Percentiles rank a stretch among this genome's conserved stretches.
Evolutionary conservation across 2,329 filamentous ascomycete genomes (phyloP).

Genomic region (Apiospora arundinis): DNA sequence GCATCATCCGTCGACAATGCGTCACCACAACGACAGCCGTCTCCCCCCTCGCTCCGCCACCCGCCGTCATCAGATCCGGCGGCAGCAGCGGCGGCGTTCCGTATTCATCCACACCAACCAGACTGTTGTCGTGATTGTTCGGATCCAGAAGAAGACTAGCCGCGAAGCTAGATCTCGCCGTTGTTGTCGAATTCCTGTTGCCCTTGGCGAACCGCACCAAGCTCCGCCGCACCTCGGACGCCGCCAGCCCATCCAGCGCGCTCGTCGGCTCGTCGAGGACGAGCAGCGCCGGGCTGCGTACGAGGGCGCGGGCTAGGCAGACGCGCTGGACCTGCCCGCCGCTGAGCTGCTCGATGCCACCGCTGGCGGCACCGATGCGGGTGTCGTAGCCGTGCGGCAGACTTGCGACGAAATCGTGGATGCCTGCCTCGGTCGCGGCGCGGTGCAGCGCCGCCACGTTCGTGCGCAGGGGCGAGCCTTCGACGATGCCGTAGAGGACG

Average conservation of each 20-base stretch:
- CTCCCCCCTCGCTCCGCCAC: background rate
- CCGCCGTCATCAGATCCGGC: background rate
- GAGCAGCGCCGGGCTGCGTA: conserved; percentile 73
- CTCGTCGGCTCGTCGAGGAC: conserved; percentile 89
- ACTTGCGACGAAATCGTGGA: conserved; percentile 78
- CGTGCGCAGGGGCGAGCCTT: conserved; percentile 55
- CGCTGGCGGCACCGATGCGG: conserved; percentile 62
- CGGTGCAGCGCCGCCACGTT: conserved; percentile 47
- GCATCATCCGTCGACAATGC: conserved; percentile 86
- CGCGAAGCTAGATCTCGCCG: background rate
- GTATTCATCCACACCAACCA: background rate
- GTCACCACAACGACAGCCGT: conserved; percentile 81
- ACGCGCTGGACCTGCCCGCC: conserved; percentile 86
- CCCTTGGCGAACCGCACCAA: conserved; percentile 58
- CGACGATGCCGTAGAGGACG: conserved; percentile 77
- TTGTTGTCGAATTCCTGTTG: background rate
- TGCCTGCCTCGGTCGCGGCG: conserved; percentile 65
- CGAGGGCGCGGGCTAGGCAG: conserved; percentile 79
- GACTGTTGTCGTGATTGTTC: too few relatives aligned
- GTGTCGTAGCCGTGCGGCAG: conserved; percentile 77
- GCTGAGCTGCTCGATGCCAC: conserved; percentile 73
- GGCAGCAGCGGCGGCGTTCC: background rate
- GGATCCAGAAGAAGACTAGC: conserved; percentile 34
- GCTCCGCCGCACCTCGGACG: conserved; percentile 67
- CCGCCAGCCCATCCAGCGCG: conserved; percentile 74